Conservation (phyloP, 352 stramenopile species). For the Pythium sukuiense region DNA sequence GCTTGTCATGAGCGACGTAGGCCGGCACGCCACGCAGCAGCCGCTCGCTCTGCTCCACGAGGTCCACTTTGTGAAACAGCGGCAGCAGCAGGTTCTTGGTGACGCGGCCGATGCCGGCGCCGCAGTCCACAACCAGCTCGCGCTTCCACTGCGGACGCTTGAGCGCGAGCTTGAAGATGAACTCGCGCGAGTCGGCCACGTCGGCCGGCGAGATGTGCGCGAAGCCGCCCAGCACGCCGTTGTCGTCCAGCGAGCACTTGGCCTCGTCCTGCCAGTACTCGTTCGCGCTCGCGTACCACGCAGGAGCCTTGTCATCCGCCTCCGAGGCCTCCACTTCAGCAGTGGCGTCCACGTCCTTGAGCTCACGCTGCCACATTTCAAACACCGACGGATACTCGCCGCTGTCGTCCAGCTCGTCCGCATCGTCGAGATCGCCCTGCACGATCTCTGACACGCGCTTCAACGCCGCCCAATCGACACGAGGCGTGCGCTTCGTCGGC, state of each 20-base stretch:
- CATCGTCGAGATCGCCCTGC: constrained; percentile 63
- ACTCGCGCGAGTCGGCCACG: constrained; percentile 63
- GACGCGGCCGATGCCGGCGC: constrained; percentile 93
- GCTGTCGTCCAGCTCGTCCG: constrained; percentile 36
- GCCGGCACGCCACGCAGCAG: constrained; percentile 87
- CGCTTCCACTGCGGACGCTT: constrained; percentile 52
- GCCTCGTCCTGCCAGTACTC: constrained; percentile 84
- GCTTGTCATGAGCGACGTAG: constrained; percentile 72
- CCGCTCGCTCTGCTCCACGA: constrained; percentile 94
- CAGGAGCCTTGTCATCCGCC: constrained; percentile 31
- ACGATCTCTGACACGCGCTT: constrained; percentile 46
- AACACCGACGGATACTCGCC: constrained; percentile 77
- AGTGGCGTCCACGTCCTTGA: constrained; percentile 36
- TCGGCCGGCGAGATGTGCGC: constrained; percentile 83
- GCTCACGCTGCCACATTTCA: constrained; percentile 71
- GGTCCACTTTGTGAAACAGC: constrained; percentile 86
- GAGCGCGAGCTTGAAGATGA: constrained; percentile 50
- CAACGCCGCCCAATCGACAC: constrained; percentile 65
- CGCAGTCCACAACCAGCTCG: constrained; percentile 70
- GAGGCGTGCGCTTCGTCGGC: constrained; percentile 25
- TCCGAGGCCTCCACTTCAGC: constrained; percentile 2
- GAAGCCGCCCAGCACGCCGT: constrained; percentile 94
- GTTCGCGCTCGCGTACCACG: constrained; percentile 74
- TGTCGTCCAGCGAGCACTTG: constrained; percentile 92
- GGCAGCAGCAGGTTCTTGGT: constrained; percentile 93